Percentiles rank a stretch among this genome's conserved stretches.
phyloP scores from a whole-genome alignment of 139 green algal species.

The Closterium sp. region DNA sequence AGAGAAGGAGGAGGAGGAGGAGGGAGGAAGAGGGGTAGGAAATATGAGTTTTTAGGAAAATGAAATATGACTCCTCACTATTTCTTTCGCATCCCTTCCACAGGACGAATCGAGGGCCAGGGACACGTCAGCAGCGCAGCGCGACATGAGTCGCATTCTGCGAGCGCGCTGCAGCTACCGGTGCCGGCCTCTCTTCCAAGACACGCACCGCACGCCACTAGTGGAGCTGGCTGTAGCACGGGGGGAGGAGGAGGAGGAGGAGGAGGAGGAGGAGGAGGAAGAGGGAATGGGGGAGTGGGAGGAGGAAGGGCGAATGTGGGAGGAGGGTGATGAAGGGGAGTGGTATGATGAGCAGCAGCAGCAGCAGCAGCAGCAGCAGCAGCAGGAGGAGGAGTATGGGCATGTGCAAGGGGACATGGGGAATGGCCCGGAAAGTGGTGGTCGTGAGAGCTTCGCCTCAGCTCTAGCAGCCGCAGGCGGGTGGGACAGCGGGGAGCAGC shows the following conservation, averaged over 20 bases:
- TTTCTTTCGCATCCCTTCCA: not conserved
- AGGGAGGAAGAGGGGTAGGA: too few species aligned
- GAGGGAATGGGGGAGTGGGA: not conserved
- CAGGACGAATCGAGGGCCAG: not conserved
- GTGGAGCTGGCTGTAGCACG: slow-evolving; percentile 6
- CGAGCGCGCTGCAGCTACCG: slow-evolving; percentile 18
- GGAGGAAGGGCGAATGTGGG: not conserved
- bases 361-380: too few species aligned
- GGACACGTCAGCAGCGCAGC: not conserved
- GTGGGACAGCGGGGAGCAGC: not conserved
- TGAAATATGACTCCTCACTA: too few species aligned
- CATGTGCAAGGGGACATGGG: not conserved
- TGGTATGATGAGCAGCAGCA: not conserved
- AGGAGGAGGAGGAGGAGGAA: not conserved
- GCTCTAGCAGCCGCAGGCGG: not conserved
- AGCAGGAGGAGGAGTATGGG: not conserved
- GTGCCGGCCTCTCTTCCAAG: not conserved
- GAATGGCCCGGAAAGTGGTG: not conserved
- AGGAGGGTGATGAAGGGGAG: not conserved
- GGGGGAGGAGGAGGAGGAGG: not conserved
- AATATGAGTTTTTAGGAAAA: too few species aligned
- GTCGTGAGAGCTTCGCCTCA: not conserved
- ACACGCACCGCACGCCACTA: not conserved
- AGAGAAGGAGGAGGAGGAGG: too few species aligned
- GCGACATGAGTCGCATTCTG: slow-evolving; percentile 3